Conservation (phyloP, 176 grass and related monocot species). For the Zea luxurians region DNA sequence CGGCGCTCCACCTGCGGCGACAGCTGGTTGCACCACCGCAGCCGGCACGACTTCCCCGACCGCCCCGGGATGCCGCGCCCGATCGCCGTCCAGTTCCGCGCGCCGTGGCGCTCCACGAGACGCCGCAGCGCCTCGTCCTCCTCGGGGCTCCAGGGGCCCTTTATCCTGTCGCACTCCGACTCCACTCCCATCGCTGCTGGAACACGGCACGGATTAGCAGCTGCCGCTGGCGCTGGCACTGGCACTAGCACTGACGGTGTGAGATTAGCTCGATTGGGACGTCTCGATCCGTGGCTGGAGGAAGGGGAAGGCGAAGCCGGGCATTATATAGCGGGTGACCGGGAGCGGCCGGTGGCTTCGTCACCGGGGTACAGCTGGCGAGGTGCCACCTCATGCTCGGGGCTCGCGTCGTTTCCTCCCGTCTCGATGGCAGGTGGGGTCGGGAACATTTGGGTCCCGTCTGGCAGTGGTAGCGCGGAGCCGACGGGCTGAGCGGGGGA, state of each 20-base stretch:
- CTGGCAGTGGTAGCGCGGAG: background rate
- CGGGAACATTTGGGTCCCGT: fast-evolving
- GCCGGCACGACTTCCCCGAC: slow-evolving; percentile 92
- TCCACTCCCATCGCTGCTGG: slow-evolving; percentile 35
- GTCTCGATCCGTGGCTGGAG: slow-evolving; percentile 36
- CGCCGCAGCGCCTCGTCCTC: slow-evolving; percentile 81
- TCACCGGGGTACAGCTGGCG: slow-evolving; percentile 53
- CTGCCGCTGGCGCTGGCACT: background rate
- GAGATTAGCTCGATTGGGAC: slow-evolving; percentile 35
- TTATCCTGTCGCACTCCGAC: slow-evolving; percentile 66
- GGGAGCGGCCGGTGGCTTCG: slow-evolving; percentile 31
- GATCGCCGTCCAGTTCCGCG: slow-evolving; percentile 92
- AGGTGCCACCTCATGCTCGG: slow-evolving; percentile 38
- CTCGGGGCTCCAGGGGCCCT: slow-evolving; percentile 94
- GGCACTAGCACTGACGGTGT: background rate
- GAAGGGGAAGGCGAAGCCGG: slow-evolving; percentile 16
- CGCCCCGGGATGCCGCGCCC: slow-evolving; percentile 71
- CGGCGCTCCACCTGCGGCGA: slow-evolving; percentile 97
- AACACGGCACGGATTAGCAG: background rate
- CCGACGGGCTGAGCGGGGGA: background rate
- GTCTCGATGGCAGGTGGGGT: slow-evolving; percentile 42
- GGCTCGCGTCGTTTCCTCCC: slow-evolving; percentile 19
- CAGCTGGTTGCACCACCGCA: slow-evolving; percentile 98
- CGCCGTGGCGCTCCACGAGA: slow-evolving; percentile 74
- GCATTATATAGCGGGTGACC: slow-evolving; percentile 38